phyloP scores from a whole-genome alignment of 768 basidiomycete genomes.

The Lactarius hengduanensis region DNA sequence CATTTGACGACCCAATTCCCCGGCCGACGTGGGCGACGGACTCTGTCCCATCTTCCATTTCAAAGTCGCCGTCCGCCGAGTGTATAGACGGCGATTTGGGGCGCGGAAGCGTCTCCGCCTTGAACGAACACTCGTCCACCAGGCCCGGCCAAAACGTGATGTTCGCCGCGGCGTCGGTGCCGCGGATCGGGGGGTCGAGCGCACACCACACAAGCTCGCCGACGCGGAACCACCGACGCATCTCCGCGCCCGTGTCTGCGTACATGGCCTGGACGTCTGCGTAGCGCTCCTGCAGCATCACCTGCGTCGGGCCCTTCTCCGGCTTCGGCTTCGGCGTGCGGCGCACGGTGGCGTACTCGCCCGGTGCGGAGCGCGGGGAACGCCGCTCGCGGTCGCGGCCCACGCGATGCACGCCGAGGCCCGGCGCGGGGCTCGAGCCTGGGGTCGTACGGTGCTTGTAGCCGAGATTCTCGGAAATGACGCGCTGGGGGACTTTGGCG shows the following conservation, averaged over 20 bases:
- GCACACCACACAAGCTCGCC: conserved; percentile 74
- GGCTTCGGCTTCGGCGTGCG: conserved; percentile 39
- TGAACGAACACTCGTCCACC: conserved; percentile 56
- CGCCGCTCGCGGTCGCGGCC: conserved; percentile 23
- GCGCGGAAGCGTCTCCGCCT: conserved; percentile 42
- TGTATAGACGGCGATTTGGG: conserved; percentile 20
- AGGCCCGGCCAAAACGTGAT: conserved; percentile 76
- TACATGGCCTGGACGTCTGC: conserved; percentile 61
- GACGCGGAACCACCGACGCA: conserved; percentile 62
- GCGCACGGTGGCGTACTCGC: conserved; percentile 45
- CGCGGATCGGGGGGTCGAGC: conserved; percentile 50
- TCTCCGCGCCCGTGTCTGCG: conserved; percentile 42
- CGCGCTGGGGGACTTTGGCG: conserved; percentile 61
- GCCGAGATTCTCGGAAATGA: conserved; percentile 63
- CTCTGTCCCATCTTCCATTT: conserved; percentile 28
- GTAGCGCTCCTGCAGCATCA: conserved; percentile 61
- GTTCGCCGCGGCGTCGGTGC: conserved; percentile 40
- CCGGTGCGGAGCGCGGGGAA: conserved; percentile 20
- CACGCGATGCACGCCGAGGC: conserved; percentile 22
- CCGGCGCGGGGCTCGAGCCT: conserved; percentile 8
- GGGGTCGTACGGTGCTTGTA: conserved; percentile 35
- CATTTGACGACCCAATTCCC: neutral
- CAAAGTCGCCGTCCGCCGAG: conserved; percentile 29
- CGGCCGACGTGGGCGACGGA: neutral
- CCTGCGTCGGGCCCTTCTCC: conserved; percentile 40